These are phyloP conservation scores for Wallacemonas sp. DNA, from an alignment of 208 protist genomes.

Conservation along the genomic window DNA sequence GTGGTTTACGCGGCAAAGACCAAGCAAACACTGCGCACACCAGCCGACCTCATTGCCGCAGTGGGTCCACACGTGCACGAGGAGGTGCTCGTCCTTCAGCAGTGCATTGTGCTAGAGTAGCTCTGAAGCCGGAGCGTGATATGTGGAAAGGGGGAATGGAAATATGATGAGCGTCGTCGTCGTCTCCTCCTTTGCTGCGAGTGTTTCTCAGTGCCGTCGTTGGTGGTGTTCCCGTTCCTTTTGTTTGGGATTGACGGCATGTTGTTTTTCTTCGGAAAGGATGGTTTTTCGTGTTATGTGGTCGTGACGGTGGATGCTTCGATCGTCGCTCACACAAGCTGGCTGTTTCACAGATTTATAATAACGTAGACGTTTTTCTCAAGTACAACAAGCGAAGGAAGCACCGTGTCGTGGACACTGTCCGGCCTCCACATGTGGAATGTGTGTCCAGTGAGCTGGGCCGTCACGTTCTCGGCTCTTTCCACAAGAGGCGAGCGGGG, in stretches of 20 bases:
- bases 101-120: constrained; percentile 46
- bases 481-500: too few species aligned
- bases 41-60: constrained; percentile 47
- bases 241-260: background rate
- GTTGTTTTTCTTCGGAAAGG: constrained; percentile 3
- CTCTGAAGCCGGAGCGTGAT: background rate
- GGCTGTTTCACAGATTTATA: constrained; percentile 1
- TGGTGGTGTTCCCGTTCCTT: background rate
- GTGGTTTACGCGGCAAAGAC: constrained; percentile 55
- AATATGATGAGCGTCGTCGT: too few species aligned
- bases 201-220: background rate
- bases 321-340: too few species aligned
- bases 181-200: too few species aligned
- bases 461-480: too few species aligned
- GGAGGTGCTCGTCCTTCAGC: constrained; percentile 74
- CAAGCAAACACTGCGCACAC: constrained; percentile 42
- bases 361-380: constrained; percentile 4
- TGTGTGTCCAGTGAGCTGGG: too few species aligned
- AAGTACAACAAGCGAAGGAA: too few species aligned
- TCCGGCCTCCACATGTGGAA: too few species aligned
- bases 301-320: too few species aligned
- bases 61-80: constrained; percentile 59
- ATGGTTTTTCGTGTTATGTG: too few species aligned
- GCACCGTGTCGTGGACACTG: too few species aligned
- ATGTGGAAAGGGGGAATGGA: background rate